A percentile compares a stretch with the other conserved stretches of the same genome.
These are phyloP conservation scores for Quercus robur DNA, from an alignment of 306 rosid genomes.

Conservation along the genomic window DNA sequence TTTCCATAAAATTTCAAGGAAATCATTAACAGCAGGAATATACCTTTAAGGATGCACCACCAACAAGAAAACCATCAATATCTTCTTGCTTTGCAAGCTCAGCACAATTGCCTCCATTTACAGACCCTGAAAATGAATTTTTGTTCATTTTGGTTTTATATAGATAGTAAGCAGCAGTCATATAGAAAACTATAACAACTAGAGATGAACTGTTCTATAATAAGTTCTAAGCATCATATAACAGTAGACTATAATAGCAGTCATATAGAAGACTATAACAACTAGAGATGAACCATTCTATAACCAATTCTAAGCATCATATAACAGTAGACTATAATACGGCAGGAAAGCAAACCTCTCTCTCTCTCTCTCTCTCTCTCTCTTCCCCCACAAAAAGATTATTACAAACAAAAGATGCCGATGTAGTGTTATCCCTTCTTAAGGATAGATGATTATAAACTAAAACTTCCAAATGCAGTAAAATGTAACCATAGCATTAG, in stretches of 20 bases:
- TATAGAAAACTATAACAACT: neutral
- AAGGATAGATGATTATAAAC: neutral
- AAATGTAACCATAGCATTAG: neutral
- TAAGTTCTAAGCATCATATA: no score
- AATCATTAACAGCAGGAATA: neutral
- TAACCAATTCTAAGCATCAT: no score
- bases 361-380: no score
- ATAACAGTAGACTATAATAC: no score
- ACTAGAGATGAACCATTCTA: neutral
- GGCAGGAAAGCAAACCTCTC: no score
- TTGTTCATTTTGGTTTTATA: neutral
- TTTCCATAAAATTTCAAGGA: neutral
- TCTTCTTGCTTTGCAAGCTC: constrained; percentile 97
- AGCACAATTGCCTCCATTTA: constrained; percentile 80
- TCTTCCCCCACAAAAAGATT: neutral
- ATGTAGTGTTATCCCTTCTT: neutral
- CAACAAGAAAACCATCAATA: constrained; percentile 96
- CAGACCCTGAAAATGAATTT: constrained; percentile 66
- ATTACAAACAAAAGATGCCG: neutral
- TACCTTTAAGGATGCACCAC: constrained; percentile 98
- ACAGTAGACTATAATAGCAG: no score
- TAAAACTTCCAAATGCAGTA: neutral
- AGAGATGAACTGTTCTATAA: no score
- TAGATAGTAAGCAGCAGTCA: neutral
- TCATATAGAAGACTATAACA: neutral